phyloP scores from a whole-genome alignment of 805 yeast species.

The Lipomyces kockii region DNA sequence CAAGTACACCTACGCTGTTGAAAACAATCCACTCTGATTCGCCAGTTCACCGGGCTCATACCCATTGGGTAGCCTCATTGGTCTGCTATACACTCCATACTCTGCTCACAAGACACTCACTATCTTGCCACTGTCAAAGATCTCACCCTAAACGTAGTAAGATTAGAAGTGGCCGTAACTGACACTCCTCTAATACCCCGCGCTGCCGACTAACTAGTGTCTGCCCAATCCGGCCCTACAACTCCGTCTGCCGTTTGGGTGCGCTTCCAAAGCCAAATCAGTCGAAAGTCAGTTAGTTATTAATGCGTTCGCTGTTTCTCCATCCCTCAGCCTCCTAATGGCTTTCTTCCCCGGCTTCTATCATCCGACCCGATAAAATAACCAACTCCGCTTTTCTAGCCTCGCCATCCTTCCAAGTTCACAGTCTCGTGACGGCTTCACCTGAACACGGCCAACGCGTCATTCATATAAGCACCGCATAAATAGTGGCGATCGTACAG shows the following conservation, averaged over 20 bases:
- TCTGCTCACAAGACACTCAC: too few species aligned
- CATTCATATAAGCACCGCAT: not conserved
- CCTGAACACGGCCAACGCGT: not conserved
- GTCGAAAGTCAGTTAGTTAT: not conserved
- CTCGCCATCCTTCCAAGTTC: not conserved
- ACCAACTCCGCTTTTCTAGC: too few species aligned
- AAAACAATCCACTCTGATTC: too few species aligned
- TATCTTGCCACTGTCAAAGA: too few species aligned
- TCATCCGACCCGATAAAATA: too few species aligned
- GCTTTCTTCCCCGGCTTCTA: not conserved
- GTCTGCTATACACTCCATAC: too few species aligned
- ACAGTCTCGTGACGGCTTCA: not conserved
- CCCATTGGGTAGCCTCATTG: too few species aligned
- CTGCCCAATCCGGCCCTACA: not conserved
- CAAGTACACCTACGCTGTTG: too few species aligned
- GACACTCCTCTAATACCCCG: not conserved
- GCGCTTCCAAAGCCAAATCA: not conserved
- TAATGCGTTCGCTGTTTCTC: not conserved
- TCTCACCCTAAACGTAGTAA: too few species aligned
- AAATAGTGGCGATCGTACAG: not conserved
- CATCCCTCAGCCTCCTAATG: not conserved
- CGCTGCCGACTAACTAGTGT: not conserved
- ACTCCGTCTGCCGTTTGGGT: not conserved
- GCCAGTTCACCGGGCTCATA: too few species aligned
- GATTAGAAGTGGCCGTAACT: too few species aligned